Evolutionary conservation across 2,329 filamentous ascomycete species (phyloP).

Genomic region (Chrysoporthe cubensis): DNA sequence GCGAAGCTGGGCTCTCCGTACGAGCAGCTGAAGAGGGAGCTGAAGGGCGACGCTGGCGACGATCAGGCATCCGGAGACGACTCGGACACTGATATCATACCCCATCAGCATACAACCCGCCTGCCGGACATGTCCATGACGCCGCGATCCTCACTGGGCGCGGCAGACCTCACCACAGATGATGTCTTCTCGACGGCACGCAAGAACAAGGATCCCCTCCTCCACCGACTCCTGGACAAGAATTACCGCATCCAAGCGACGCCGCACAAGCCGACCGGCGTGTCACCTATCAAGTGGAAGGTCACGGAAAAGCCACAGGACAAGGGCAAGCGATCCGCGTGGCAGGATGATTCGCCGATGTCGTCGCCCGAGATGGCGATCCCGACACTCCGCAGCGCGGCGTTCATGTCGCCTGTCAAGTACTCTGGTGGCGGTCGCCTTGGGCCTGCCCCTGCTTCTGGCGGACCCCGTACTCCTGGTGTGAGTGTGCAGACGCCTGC

Average conservation of each 20-base stretch:
- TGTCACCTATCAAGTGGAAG: constrained; percentile 51
- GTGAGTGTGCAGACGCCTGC: constrained; percentile 83
- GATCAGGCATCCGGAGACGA: constrained; percentile 31
- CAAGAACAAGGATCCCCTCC: constrained; percentile 70
- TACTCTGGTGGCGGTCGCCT: constrained; percentile 36
- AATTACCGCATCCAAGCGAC: constrained; percentile 94
- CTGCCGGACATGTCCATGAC: constrained; percentile 67
- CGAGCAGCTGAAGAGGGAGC: constrained; percentile 71
- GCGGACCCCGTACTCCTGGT: constrained; percentile 72
- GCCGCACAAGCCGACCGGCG: constrained; percentile 65
- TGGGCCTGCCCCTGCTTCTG: constrained; percentile 40
- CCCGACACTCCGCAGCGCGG: constrained; percentile 81
- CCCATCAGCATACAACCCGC: constrained; percentile 56
- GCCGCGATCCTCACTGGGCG: constrained; percentile 60
- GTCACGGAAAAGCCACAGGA: constrained; percentile 37
- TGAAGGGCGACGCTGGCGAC: constrained; percentile 49
- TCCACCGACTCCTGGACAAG: constrained; percentile 93
- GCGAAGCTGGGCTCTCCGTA: constrained; percentile 77
- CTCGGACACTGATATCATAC: constrained; percentile 50
- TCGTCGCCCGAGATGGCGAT: constrained; percentile 79
- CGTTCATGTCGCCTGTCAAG: constrained; percentile 76
- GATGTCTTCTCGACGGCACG: constrained; percentile 32
- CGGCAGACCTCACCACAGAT: constrained; percentile 38
- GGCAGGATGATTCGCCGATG: constrained; percentile 61
- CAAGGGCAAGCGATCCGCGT: constrained; percentile 44